phyloP scores from a whole-genome alignment of 2,329 filamentous ascomycete species.

The Exophiala spinifera region DNA sequence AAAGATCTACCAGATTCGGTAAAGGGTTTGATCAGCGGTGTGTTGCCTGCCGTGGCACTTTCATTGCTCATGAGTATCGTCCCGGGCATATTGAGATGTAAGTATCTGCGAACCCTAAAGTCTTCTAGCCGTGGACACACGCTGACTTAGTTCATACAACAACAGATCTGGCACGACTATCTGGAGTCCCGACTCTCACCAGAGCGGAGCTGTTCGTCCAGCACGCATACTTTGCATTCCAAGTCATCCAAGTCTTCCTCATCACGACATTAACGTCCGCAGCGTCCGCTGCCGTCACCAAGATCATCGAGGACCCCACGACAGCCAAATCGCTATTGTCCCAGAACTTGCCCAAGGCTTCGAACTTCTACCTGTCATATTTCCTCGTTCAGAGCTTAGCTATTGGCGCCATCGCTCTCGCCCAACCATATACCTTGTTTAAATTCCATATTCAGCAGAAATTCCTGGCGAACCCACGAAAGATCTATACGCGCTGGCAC shows the following conservation, averaged over 20 bases:
- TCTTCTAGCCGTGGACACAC: neutral
- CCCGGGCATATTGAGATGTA: conserved; percentile 74
- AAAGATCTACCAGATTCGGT: conserved; percentile 65
- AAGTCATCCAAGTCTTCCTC: conserved; percentile 83
- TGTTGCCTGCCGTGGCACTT: conserved; percentile 75
- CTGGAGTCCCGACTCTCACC: conserved; percentile 75
- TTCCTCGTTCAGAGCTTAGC: conserved; percentile 88
- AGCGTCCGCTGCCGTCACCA: conserved; percentile 66
- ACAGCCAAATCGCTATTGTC: conserved; percentile 66
- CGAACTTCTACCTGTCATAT: conserved; percentile 94
- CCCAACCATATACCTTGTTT: conserved; percentile 45
- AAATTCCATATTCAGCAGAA: conserved; percentile 41
- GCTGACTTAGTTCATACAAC: conserved; percentile 14
- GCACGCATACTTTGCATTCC: conserved; percentile 73
- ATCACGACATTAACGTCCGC: conserved; percentile 74
- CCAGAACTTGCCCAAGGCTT: conserved; percentile 75
- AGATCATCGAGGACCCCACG: conserved; percentile 65
- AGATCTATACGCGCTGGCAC: conserved; percentile 72
- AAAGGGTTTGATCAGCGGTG: conserved; percentile 75
- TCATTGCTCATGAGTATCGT: conserved; percentile 83
- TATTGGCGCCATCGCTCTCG: conserved; percentile 47
- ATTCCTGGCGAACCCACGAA: conserved; percentile 61
- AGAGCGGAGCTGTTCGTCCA: conserved; percentile 85
- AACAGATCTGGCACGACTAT: conserved; percentile 59
- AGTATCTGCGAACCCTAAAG: conserved; percentile 30